These are phyloP conservation scores for Capsicum pubescens DNA, from an alignment of 257 asterid genomes.

Conservation along the genomic window DNA sequence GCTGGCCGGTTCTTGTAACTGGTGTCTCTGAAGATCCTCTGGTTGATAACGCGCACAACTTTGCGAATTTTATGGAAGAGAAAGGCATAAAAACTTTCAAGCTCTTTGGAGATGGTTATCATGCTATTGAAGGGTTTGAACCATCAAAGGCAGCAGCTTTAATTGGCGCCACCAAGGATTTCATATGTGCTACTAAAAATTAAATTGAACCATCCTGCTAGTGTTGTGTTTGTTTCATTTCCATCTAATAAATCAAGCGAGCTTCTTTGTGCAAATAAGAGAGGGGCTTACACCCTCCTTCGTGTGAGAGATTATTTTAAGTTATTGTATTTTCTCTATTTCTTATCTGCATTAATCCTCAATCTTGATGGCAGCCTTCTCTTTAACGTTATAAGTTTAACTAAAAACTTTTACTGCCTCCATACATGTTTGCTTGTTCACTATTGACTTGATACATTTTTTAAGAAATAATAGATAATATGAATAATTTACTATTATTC, in stretches of 20 bases:
- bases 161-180: constrained; percentile 32
- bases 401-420: too few species aligned
- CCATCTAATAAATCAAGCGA: not conserved
- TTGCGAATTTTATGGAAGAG: constrained; percentile 44
- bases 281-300: not conserved
- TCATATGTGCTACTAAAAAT: constrained; percentile 20
- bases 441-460: too few species aligned
- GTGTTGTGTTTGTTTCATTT: not conserved
- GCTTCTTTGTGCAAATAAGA: not conserved
- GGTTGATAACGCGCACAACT: constrained; percentile 35
- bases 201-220: too few species aligned
- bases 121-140: constrained; percentile 50
- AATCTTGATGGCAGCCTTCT: not conserved
- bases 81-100: constrained; percentile 37
- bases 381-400: not conserved
- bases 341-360: not conserved
- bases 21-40: constrained; percentile 43
- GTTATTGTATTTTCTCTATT: not conserved
- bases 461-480: too few species aligned
- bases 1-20: constrained; percentile 34
- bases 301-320: not conserved
- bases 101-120: constrained; percentile 48
- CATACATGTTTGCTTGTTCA: too few species aligned
- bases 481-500: too few species aligned
- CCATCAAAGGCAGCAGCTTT: constrained; percentile 35